Conservation (phyloP, 129 eudicot species). For the Helichrysum umbraculigerum region DNA sequence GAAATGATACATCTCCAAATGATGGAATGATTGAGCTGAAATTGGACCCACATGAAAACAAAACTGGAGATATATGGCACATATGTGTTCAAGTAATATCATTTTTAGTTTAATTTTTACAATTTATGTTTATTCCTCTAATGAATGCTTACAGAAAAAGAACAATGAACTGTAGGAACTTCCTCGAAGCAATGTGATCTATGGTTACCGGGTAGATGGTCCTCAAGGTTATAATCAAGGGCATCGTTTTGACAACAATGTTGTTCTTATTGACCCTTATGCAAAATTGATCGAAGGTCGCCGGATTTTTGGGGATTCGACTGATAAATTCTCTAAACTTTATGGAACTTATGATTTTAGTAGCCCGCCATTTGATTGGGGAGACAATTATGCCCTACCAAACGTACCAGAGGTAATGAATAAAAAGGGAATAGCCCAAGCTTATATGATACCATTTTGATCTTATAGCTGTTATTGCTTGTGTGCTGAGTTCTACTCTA, state of each 20-base stretch:
- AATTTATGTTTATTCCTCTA: conserved; percentile 11
- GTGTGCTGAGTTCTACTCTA: not conserved
- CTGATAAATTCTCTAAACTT: conserved; percentile 49
- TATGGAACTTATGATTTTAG: conserved; percentile 87
- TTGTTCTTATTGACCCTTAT: conserved; percentile 83
- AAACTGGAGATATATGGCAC: conserved; percentile 97
- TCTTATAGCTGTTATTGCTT: not conserved
- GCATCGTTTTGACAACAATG: conserved; percentile 81
- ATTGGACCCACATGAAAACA: conserved; percentile 67
- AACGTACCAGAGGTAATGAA: conserved; percentile 81
- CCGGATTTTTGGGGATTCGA: conserved; percentile 72
- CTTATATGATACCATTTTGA: not conserved
- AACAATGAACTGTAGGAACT: conserved; percentile 51
- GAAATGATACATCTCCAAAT: conserved; percentile 28
- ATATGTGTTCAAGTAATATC: conserved; percentile 71
- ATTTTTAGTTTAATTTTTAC: not conserved
- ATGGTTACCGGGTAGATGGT: conserved; percentile 89
- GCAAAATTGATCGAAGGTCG: conserved; percentile 92
- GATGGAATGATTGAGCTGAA: conserved; percentile 63
- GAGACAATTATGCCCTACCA: conserved; percentile 72
- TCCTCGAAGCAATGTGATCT: conserved; percentile 60
- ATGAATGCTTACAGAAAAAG: conserved; percentile 3
- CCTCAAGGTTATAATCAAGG: conserved; percentile 84
- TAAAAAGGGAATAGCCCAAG: not conserved
- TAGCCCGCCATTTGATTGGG: conserved; percentile 87